Evolutionary conservation across 129 eudicot genomes (phyloP), one percentile per base, ranked within the genome.

Genomic region (Ambrosia trifida): DNA sequence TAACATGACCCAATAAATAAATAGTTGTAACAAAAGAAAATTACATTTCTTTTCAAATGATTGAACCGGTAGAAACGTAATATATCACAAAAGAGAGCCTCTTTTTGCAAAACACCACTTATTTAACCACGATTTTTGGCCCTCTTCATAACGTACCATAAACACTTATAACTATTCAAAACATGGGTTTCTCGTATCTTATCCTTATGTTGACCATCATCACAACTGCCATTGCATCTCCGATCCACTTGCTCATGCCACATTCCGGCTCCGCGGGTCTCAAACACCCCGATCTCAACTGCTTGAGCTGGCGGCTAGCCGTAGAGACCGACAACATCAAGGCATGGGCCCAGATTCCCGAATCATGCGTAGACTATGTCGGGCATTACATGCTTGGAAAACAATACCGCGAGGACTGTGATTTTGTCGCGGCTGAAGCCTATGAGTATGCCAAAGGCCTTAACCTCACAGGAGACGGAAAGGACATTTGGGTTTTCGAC

Each of bases 401-500:
- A 13, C 86, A 80, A 68, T 85, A 82, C 60, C 81, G 77, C 8
- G 8, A 11, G 0, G 89, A 85, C 13, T 78, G 77, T 20, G 57
- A 68, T 7, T 3, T 31, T 9, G 80, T 82, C 9, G 64, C 76
- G 0, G 45, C 4, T 3, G 80, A 52, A 13, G 86, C 90, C 2
- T 61, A 65, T 16, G 50, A 62, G 0, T 82, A 75, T 30, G 86
- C 84, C 6, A 47, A 69, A 43, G 46, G 72, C 24, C 72, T 81
- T 13, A 52, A 61, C 14, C 40, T 81, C 18, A 61, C 64, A 20
- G 64, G 69, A 11, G 87, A 81, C 10, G 87, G 85, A 18, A 83
- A 76, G 46, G 88, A 83, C 43, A 30, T 76, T 76, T 88, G 91
- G 95, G 75, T 88, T 1, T 83, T 88, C 41, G 89, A 88, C 41